Conservation (phyloP, 1,284 basidiomycete genomes). For the Naganishia cerealis region DNA sequence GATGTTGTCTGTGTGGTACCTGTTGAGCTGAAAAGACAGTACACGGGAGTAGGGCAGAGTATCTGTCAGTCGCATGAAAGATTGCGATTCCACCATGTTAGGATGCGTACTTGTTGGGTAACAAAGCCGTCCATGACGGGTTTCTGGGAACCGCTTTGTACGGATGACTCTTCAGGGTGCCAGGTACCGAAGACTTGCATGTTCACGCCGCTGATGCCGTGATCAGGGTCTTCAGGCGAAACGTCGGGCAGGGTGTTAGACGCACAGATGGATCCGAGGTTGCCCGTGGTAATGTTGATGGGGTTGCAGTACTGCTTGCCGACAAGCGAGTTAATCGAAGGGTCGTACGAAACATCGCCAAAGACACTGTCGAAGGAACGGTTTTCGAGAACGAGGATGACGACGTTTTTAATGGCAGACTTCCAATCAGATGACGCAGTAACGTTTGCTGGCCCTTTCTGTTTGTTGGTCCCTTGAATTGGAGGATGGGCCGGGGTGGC, state of each 20-base stretch:
- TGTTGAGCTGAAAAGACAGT: constrained; percentile 6
- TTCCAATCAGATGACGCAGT: constrained; percentile 10
- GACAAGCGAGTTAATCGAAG: constrained; percentile 7
- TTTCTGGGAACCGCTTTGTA: constrained; percentile 15
- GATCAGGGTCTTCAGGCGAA: constrained; percentile 21
- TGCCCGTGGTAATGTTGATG: constrained; percentile 18
- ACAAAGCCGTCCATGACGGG: constrained; percentile 18
- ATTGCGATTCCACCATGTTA: background rate
- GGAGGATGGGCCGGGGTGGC: background rate
- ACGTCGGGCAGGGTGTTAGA: constrained; percentile 16
- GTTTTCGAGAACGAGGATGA: constrained; percentile 19
- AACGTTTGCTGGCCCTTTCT: background rate
- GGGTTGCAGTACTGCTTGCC: constrained; percentile 24
- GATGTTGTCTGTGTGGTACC: constrained; percentile 20
- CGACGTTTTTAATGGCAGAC: constrained; percentile 6
- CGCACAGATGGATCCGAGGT: constrained; percentile 19
- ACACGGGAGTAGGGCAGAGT: background rate
- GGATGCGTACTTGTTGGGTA: constrained; percentile 14
- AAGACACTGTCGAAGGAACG: constrained; percentile 21
- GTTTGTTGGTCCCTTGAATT: background rate
- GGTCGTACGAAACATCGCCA: constrained; percentile 11
- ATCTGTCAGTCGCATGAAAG: constrained; percentile 3
- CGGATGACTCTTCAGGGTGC: constrained; percentile 13
- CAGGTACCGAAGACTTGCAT: constrained; percentile 19
- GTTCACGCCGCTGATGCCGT: constrained; percentile 21